Base-by-base conservation (phyloP, 2,329 filamentous ascomycete genomes). In the Aspergillus versicolor region DNA sequence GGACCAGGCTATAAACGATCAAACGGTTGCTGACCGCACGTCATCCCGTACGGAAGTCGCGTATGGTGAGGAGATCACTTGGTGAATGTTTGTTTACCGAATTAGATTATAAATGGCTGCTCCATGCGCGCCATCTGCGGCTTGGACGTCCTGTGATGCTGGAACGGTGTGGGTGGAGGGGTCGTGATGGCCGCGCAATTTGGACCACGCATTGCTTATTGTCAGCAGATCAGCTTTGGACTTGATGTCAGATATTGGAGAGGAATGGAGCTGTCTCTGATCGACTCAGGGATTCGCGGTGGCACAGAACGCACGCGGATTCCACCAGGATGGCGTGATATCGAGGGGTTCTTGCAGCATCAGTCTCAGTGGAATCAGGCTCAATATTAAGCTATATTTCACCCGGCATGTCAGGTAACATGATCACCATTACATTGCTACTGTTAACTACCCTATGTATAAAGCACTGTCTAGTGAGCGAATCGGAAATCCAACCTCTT, bases 401-500 rank as follows among this genome's bases (percentile, higher is more conserved):
- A 11, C 4, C 27, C 4, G 3, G 21, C 27, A 30, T 2, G 4
- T 3, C 1, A 11, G 24, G 24, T 2, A 24, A 4, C 4, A 30
- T 30, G 27, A 11, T 11, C 27, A 30, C 27, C 27, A 30, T 11
- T 30, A 8, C 27, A 11, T 30, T 30, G 27, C 9, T 30, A 11
- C 27, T 30, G 27, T 30, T 9, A 30, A 30, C 27, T 11, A 30
- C 27, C 9, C 9, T 11, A 11, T 30, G 7, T 8, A 8, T 27
- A 30, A 4, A 30, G 9, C 1, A 30, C 8, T 1, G 13, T 37
- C 34, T 47, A 51, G 11, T 24, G 17, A 2, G 37, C 77, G 59
- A 84, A 84, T 17, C 79, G 67, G 64, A 84, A 84, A 61, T 84
- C 81, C 53, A 83, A 67, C 47, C 82, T 75, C 70, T 84, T 81